phyloP scores from a whole-genome alignment of 2,329 filamentous ascomycete genomes.

The Colletotrichum nymphaeae region DNA sequence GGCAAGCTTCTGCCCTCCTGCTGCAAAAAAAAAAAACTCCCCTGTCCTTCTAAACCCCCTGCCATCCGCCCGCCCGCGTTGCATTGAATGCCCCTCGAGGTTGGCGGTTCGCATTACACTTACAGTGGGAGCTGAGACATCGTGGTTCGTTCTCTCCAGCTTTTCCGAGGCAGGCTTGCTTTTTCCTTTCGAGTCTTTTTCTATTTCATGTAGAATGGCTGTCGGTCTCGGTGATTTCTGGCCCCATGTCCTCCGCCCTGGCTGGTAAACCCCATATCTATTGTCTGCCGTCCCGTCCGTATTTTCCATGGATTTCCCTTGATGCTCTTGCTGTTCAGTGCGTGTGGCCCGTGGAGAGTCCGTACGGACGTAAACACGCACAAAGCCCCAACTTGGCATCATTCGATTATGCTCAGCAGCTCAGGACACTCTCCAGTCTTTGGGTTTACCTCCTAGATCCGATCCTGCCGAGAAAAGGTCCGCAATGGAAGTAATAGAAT shows the following conservation, averaged over 20 bases:
- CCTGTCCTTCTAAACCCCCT: neutral
- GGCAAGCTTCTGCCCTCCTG: neutral
- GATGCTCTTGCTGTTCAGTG: neutral
- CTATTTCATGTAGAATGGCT: neutral
- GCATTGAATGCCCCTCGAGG: neutral
- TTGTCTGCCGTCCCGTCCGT: neutral
- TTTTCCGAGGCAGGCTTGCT: constrained; percentile 1
- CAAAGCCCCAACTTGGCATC: neutral
- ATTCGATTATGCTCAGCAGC: constrained; percentile 8
- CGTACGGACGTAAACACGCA: constrained; percentile 12
- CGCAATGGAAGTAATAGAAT: neutral
- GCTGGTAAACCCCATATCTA: neutral
- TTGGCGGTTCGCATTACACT: neutral
- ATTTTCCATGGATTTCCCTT: neutral
- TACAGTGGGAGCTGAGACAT: constrained; percentile 9
- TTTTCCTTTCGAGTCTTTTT: neutral
- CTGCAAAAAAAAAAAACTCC: neutral
- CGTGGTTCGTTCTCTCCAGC: neutral
- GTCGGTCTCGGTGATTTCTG: constrained; percentile 20
- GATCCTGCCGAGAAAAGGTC: neutral
- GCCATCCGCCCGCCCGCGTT: neutral
- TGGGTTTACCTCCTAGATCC: neutral
- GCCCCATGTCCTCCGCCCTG: too few species aligned
- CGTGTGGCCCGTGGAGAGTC: neutral
- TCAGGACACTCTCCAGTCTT: neutral